Percentiles rank a stretch among this genome's conserved stretches.
Evolutionary conservation across 345 rosid genomes (phyloP).

Genomic region (Populus pruinosa): DNA sequence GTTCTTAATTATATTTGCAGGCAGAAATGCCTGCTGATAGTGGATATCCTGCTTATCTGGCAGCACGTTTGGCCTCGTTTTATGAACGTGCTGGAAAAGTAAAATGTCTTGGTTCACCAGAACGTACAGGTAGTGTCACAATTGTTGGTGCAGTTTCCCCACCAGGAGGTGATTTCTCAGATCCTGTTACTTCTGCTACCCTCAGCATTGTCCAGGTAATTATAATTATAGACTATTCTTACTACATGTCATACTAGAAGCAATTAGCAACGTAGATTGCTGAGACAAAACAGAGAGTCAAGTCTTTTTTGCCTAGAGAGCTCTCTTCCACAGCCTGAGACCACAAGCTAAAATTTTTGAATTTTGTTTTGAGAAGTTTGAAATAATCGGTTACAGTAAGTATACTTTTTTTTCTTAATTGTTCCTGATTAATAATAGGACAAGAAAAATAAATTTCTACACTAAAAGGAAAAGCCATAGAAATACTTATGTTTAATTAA

Average conservation of each 20-base stretch:
- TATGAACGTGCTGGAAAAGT: constrained; percentile 99
- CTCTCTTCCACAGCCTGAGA: neutral
- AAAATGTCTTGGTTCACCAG: constrained; percentile 97
- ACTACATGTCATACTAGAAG: neutral
- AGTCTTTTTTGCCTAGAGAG: neutral
- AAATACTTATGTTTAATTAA: neutral
- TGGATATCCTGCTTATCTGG: constrained; percentile 99
- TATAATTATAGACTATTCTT: constrained; percentile 25
- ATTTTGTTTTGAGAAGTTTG: neutral
- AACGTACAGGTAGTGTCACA: constrained; percentile 97
- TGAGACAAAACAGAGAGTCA: neutral
- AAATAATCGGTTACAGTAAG: neutral
- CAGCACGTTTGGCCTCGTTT: constrained; percentile 96
- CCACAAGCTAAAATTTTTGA: neutral
- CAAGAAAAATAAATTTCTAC: neutral
- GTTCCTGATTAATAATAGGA: neutral
- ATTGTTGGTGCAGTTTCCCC: constrained; percentile 99
- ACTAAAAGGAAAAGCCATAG: neutral
- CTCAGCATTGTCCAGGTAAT: constrained; percentile 98
- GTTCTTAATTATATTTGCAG: constrained; percentile 41
- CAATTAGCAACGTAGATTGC: neutral
- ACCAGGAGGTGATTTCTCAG: constrained; percentile 99
- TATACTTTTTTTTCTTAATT: neutral
- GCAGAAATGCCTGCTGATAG: constrained; percentile 99
- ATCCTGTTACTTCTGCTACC: constrained; percentile 99